These are phyloP conservation scores for Trametes hirsuta DNA, from an alignment of 1,284 basidiomycete species.

Conservation along the genomic window DNA sequence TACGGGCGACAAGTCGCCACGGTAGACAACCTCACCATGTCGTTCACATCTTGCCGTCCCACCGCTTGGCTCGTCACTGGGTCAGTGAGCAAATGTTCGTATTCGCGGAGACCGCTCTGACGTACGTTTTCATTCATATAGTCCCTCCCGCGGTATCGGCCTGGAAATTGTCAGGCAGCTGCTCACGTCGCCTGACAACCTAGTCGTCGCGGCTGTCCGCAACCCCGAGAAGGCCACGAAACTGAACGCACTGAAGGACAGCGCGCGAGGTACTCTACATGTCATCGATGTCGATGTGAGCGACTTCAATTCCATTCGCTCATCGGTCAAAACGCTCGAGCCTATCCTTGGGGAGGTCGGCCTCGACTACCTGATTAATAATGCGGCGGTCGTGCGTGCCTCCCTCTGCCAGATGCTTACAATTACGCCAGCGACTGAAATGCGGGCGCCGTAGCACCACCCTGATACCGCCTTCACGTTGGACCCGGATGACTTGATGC, in stretches of 20 bases:
- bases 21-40: background rate
- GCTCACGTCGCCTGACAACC: constrained; percentile 32
- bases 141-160: background rate
- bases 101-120: background rate
- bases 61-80: background rate
- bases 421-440: background rate
- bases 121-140: background rate
- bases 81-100: background rate
- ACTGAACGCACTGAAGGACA: constrained; percentile 30
- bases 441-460: background rate
- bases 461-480: constrained; percentile 31
- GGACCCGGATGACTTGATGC: constrained; percentile 20
- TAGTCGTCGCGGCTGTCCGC: constrained; percentile 42
- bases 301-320: constrained; percentile 32
- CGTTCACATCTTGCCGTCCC: background rate
- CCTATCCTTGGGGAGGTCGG: constrained; percentile 31
- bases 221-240: constrained; percentile 34
- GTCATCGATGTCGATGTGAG: constrained; percentile 39
- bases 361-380: constrained; percentile 37
- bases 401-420: background rate
- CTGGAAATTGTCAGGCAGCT: background rate
- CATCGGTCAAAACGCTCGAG: constrained; percentile 26
- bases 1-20: too few relatives aligned
- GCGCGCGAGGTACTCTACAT: constrained; percentile 33
- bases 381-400: constrained; percentile 40